Evolutionary conservation across 176 grass and related monocot species (phyloP).

Genomic region (Sorghum bicolor): DNA sequence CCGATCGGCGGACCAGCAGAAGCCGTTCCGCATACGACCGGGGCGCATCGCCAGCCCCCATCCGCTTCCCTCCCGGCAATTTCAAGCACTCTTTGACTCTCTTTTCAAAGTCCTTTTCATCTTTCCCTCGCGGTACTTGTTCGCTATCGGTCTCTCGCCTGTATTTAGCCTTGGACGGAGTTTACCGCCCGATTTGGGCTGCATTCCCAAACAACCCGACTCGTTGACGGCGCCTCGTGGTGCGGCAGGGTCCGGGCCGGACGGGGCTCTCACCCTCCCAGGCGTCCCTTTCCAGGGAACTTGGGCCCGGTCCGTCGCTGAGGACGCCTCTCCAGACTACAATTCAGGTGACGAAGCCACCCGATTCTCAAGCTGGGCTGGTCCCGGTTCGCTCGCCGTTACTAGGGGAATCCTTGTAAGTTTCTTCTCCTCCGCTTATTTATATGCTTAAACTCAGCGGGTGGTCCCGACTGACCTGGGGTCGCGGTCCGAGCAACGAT

Average conservation of each 20-base stretch:
- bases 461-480: too few relatives aligned
- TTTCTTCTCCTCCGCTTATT: conserved; percentile 49
- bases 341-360: too few relatives aligned
- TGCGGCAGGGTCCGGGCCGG: conserved; percentile 44
- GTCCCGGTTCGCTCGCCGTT: conserved; percentile 44
- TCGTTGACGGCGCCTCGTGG: conserved; percentile 48
- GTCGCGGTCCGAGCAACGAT: too few relatives aligned
- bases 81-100: conserved; percentile 79
- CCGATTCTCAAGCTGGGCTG: too few relatives aligned
- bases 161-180: conserved; percentile 58
- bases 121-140: conserved; percentile 74
- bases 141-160: conserved; percentile 65
- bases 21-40: too few relatives aligned
- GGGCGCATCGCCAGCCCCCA: too few relatives aligned
- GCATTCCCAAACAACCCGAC: conserved; percentile 64
- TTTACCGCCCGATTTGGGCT: conserved; percentile 47
- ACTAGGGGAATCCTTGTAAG: conserved; percentile 37
- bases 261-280: conserved; percentile 49
- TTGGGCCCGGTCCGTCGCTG: not conserved
- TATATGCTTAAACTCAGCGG: too few relatives aligned
- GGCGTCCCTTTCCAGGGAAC: conserved; percentile 46
- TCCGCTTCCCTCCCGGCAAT: too few relatives aligned
- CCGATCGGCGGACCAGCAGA: too few relatives aligned
- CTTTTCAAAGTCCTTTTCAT: conserved; percentile 68
- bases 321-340: too few relatives aligned